These are phyloP conservation scores for Teratosphaeria pseudoeucalypti DNA, from an alignment of 2,329 filamentous ascomycete species.

Conservation along the genomic window DNA sequence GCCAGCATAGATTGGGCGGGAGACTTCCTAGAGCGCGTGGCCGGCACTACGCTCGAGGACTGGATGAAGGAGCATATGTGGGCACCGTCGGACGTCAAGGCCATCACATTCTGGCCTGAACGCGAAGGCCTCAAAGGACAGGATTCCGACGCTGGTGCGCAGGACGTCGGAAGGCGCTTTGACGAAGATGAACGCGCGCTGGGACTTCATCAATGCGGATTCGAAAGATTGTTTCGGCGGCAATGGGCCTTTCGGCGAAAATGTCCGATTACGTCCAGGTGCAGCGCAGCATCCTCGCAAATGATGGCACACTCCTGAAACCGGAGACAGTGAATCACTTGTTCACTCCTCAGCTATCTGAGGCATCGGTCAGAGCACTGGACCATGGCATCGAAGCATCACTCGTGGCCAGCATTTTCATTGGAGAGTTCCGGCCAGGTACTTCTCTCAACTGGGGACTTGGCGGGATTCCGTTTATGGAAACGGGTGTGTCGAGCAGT, in stretches of 20 bases:
- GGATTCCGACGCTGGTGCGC: slow-evolving; percentile 12
- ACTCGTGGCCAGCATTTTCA: slow-evolving; percentile 23
- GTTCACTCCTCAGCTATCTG: slow-evolving; percentile 38
- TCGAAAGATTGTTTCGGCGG: slow-evolving; percentile 26
- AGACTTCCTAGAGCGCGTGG: slow-evolving; percentile 39
- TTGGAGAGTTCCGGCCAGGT: slow-evolving; percentile 23
- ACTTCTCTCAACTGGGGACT: slow-evolving; percentile 30
- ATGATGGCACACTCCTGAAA: slow-evolving; percentile 41
- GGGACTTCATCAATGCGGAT: slow-evolving; percentile 13
- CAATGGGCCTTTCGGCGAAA: slow-evolving; percentile 20
- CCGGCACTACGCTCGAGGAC: slow-evolving; percentile 33
- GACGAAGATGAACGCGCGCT: slow-evolving; percentile 5
- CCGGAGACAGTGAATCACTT: slow-evolving; percentile 33
- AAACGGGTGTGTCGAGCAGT: slow-evolving; percentile 21
- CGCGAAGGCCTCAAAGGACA: slow-evolving; percentile 7
- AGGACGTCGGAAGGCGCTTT: slow-evolving; percentile 14
- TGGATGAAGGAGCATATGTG: slow-evolving; percentile 38
- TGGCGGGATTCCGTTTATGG: slow-evolving; percentile 34
- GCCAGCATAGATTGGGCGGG: slow-evolving; percentile 44
- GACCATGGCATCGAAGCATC: slow-evolving; percentile 17
- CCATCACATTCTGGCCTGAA: slow-evolving; percentile 22
- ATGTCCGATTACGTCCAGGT: slow-evolving; percentile 36
- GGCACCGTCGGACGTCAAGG: slow-evolving; percentile 32
- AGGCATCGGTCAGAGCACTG: slow-evolving; percentile 14
- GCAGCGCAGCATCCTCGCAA: slow-evolving; percentile 36